Evolutionary conservation across 1,284 basidiomycete genomes (phyloP), one percentile per base, ranked within the genome.

Genomic region (Cutaneotrichosporon daszewskae): DNA sequence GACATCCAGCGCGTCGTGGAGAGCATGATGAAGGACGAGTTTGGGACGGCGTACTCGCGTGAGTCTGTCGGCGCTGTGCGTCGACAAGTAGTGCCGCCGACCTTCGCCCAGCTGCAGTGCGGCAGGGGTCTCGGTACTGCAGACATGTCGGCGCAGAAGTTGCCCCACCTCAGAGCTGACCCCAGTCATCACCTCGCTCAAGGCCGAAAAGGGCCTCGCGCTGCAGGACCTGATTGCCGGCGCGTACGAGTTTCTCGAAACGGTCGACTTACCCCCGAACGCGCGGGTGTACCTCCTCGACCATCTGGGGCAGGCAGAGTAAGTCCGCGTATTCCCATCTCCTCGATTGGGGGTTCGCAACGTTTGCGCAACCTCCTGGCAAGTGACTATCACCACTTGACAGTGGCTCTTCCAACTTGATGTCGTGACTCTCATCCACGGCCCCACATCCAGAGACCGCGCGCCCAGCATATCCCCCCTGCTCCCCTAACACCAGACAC

Each of bases 11-110:
- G 81, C 5, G 86, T 98, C 23, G 86, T 98, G 26, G 84, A 90
- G 57, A 89, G 85, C 11, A 98, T 99, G 95, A 81, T 98, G 68
- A 79, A 84, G 8, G 90, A 96, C 58, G 94, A 97, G 59, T 98
- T 98, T 59, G 91, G 89, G 1, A 94, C 87, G 0, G 83, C 87
- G 12, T 92, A 90, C 64, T 80, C 83, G 55, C 40, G 47, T 44
- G 38, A 37, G 40, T 27, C n/a, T 20, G 29, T 22, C 26, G 9
- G 17, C 5, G 22, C 2, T 9, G 14, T 7, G 19, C 4, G 1
- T 26, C 19, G 26, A n/a, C n/a, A n/a, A n/a, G n/a, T n/a, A n/a
- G n/a, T n/a, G n/a, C n/a, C n/a, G n/a, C n/a, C n/a, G n/a, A n/a
- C n/a, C n/a, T n/a, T n/a, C n/a, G n/a, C n/a, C n/a, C n/a, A n/a